Conservation (phyloP, 129 eudicot species). For the Silybum marianum region DNA sequence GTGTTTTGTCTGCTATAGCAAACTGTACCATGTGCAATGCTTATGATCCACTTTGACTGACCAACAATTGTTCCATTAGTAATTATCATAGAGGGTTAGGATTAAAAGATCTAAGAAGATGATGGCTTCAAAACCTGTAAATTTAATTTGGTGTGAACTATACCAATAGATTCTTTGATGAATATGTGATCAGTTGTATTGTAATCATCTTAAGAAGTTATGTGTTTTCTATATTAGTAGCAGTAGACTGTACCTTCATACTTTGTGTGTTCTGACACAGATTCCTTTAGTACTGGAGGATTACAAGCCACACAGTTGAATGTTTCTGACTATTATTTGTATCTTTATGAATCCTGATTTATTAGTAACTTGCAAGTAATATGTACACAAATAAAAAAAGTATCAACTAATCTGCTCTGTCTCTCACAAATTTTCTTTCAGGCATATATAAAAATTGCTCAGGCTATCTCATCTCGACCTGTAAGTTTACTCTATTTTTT, state of each 20-base stretch:
- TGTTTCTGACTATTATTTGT: not conserved
- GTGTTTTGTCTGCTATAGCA: not conserved
- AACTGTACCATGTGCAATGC: not conserved
- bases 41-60: not conserved
- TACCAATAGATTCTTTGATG: not conserved
- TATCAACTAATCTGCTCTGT: conserved; percentile 21
- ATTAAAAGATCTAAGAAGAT: not conserved
- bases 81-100: not conserved
- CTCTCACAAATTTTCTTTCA: conserved; percentile 35
- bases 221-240: not conserved
- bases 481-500: conserved; percentile 57
- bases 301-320: not conserved
- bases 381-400: not conserved
- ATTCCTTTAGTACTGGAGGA: not conserved
- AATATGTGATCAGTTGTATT: not conserved
- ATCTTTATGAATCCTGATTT: not conserved
- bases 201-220: not conserved
- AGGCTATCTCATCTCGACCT: conserved; percentile 95
- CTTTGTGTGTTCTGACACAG: not conserved
- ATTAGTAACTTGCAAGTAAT: not conserved
- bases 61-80: not conserved
- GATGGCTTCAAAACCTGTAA: not conserved
- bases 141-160: not conserved
- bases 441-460: conserved; percentile 99
- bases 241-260: not conserved